Base-by-base conservation (phyloP, 1,139 yeast genomes). In the Saccharomyces pastorianus region DNA sequence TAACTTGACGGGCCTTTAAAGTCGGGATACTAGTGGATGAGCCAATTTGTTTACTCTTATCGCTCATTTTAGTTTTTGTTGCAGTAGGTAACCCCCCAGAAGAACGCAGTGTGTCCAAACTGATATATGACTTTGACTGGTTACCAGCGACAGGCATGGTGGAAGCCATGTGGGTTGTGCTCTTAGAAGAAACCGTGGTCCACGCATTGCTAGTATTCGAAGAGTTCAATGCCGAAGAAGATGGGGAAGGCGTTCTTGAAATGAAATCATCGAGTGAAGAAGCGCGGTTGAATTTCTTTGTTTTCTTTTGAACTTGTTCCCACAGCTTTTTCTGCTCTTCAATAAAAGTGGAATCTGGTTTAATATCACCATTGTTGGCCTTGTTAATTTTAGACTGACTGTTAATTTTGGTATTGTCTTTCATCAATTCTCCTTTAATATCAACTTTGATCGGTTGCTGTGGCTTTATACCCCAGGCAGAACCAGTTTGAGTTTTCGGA, bases 11-110 rank as follows among this genome's bases (percentile, higher is more conserved):
- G 6, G 50, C 44, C 25, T 47, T 51, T 17, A 51, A 11, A 11
- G 60, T 54, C 13, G 71, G 70, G 32, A 60, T 64, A 48, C 61
- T 59, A 5, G 64, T 64, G 2, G 67, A 63, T 1, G 68, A 64
- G 23, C 69, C 69, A 28, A 65, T 62, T 51, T 62, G 68, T 48
- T 60, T 64, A 38, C 44, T 20, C 44, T 38, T 38, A 6, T 23
- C 44, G 11, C 11, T 20, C 5, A 50, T 23, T 17, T 55, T 47
- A 7, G 52, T 34, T 47, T 29, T 54, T 11, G 53, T 38, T 11
- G 46, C 29, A 11, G 55, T 27, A 4, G 56, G 20, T n/a, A 56
- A 58, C n/a, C 60, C 57, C 20, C 65, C 59, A 32, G 59, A 58
- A 4, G 64, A 57, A 29, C 66, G 60, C 47, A 63, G 48, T 49